These are phyloP conservation scores for Spathaspora hagerdaliae DNA, from an alignment of 805 yeast species.

Conservation along the genomic window DNA sequence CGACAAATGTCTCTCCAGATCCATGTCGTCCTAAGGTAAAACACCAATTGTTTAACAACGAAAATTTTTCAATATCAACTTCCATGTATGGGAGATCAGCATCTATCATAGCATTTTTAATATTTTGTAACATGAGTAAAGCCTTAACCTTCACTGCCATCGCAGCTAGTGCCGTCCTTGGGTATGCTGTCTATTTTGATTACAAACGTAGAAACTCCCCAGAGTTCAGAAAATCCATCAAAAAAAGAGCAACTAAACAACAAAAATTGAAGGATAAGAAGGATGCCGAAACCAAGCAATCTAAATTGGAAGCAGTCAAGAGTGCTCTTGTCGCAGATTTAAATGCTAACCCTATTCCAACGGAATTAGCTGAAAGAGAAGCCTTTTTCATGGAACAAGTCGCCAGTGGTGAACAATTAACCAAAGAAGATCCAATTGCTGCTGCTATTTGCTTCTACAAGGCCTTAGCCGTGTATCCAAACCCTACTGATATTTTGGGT, in stretches of 20 bases:
- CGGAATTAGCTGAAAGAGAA: constrained; percentile 66
- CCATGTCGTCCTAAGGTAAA: too few relatives aligned
- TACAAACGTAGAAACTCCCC: constrained; percentile 80
- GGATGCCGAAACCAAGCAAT: constrained; percentile 40
- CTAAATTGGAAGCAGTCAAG: constrained; percentile 57
- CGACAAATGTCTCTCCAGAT: too few relatives aligned
- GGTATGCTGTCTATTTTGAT: constrained; percentile 88
- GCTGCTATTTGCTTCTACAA: constrained; percentile 91
- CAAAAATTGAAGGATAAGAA: constrained; percentile 32
- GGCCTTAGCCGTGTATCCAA: constrained; percentile 89
- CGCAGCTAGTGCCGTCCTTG: constrained; percentile 54
- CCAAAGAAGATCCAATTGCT: constrained; percentile 61
- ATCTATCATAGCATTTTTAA: not conserved
- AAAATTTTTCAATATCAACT: not conserved
- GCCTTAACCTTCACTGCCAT: constrained; percentile 31
- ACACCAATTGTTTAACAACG: not conserved
- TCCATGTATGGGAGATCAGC: too few relatives aligned
- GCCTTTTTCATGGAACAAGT: constrained; percentile 78
- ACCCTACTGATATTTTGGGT: constrained; percentile 86
- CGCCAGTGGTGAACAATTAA: constrained; percentile 78
- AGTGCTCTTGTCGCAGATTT: constrained; percentile 61
- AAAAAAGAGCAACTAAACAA: constrained; percentile 59
- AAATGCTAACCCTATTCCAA: constrained; percentile 70
- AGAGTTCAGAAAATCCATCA: constrained; percentile 75
- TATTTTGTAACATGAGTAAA: constrained; percentile 5